Evolutionary conservation across 768 basidiomycete species (phyloP), one percentile per base, ranked within the genome.

Genomic region (Exsudoporus frostii): DNA sequence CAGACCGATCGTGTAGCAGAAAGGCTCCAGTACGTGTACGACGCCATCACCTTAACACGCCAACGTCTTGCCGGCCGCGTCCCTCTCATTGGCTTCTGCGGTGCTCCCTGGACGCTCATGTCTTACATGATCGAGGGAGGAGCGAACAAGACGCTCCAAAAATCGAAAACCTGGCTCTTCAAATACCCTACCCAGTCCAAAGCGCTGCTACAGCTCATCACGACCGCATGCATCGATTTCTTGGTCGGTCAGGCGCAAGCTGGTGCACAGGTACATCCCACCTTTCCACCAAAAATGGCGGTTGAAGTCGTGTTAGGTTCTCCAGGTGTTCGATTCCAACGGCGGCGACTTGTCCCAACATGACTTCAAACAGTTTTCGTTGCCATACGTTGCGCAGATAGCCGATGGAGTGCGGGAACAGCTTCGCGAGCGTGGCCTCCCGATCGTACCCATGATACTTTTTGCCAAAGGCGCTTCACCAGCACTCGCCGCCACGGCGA

Each of bases 61-160:
- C 79, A 80, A 45, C 86, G 78, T 45, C 77, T 98, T 50, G 79
- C 83, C 1, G 97, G 96, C 20, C 82, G 90, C 66, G 94, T 98
- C 14, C 96, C 97, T 13, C 77, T 99, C 51, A 97, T 99, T 62
- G 97, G 97, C 11, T 99, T 99, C 73, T 92, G 85, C 65, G 97
- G 96, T 37, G 94, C 93, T 0, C 97, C 97, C 2, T 98, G 97
- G 97, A 99, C 97, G 4, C 81, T 98, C 48, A 94, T 99, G 74
- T 84, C 87, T 20, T 99, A 98, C 70, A 99, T 99, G 97, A 81
- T 97, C 63, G 97, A 98, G 70, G 97, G 97, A 8, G 96, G 95
- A 6, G 89, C 89, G 9, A 90, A 83, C 70, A 94, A 93, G 73
- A 90, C 90, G 14, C 82, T 91, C 61, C 87, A 90, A 56, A 94